Conservation (phyloP, 768 basidiomycete genomes). For the Termitomyces sp. region DNA sequence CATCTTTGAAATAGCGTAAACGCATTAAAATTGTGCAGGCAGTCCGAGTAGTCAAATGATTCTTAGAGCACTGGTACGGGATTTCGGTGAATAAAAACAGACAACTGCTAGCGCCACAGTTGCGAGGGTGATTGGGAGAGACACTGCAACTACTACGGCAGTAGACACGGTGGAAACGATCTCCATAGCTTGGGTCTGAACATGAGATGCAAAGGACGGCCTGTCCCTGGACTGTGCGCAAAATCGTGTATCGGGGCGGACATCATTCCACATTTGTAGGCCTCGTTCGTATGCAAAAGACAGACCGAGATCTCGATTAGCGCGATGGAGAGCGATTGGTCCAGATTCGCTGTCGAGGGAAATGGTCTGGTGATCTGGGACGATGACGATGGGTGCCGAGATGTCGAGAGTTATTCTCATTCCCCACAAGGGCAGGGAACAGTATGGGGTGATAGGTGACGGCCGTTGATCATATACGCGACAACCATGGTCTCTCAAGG, state of each 20-base stretch:
- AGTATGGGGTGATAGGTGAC: neutral
- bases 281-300: conserved; percentile 23
- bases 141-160: conserved; percentile 24
- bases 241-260: neutral
- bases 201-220: neutral
- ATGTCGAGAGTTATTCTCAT: conserved; percentile 9
- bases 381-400: conserved; percentile 16
- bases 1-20: neutral
- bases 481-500: conserved; percentile 43
- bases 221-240: neutral
- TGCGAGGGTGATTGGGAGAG: conserved; percentile 31
- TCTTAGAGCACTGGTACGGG: conserved; percentile 5
- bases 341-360: neutral
- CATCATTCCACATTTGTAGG: conserved; percentile 10
- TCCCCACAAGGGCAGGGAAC: conserved; percentile 8
- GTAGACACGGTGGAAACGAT: conserved; percentile 19
- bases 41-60: neutral
- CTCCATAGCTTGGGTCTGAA: conserved; percentile 4
- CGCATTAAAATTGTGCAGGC: neutral
- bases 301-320: conserved; percentile 30
- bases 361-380: conserved; percentile 6
- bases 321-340: conserved; percentile 15
- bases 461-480: conserved; percentile 21
- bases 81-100: conserved; percentile 17
- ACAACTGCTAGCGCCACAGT: conserved; percentile 34